These are phyloP conservation scores for Microbotryum silenes-acaulis DNA, from an alignment of 1,284 basidiomycete genomes.

Conservation along the genomic window DNA sequence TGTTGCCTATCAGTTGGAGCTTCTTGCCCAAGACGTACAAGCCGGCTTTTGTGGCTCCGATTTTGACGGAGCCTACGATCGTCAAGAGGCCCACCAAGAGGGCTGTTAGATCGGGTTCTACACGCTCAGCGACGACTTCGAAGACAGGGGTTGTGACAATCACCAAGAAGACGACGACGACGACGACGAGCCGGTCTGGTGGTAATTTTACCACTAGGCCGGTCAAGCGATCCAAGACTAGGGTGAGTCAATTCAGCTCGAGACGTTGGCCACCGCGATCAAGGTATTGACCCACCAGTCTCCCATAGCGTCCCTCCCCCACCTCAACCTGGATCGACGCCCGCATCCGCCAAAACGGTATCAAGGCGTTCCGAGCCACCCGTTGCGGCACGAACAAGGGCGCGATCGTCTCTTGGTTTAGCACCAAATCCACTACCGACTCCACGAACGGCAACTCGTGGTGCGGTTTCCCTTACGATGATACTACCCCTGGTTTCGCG, in stretches of 20 bases:
- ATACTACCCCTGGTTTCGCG: slow-evolving; percentile 7
- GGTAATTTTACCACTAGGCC: no score
- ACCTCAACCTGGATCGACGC: background rate
- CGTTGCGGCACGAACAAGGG: background rate
- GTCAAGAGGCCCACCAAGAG: no score
- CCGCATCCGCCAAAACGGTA: background rate
- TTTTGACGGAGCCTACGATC: no score
- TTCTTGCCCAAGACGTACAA: background rate
- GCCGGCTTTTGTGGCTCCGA: no score
- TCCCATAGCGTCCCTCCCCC: no score
- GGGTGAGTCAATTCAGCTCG: no score
- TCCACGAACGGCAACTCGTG: slow-evolving; percentile 19
- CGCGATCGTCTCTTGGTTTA: slow-evolving; percentile 25
- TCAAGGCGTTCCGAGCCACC: background rate
- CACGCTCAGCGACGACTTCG: background rate
- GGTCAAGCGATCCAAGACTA: no score
- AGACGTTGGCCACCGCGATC: no score
- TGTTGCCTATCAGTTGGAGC: slow-evolving; percentile 43
- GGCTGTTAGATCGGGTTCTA: no score
- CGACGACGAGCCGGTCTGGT: no score
- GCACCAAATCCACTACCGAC: slow-evolving; percentile 16
- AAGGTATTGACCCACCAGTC: no score
- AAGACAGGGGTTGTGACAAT: background rate
- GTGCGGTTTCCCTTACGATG: background rate
- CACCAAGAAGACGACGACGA: no score